Conservation (phyloP, 179 eudicot species). For the Silene coronaria region DNA sequence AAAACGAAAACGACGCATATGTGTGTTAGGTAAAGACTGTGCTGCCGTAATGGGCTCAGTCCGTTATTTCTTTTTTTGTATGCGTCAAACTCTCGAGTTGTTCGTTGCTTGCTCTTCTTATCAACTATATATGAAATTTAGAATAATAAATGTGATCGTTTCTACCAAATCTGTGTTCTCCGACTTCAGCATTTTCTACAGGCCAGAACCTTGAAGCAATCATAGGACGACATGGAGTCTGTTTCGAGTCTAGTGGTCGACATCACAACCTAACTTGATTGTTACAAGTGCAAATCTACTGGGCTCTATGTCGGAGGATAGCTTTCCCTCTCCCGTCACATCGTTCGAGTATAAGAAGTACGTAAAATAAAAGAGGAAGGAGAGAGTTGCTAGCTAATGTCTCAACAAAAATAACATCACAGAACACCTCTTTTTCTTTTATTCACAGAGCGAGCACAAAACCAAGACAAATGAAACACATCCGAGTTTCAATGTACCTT, state of each 20-base stretch:
- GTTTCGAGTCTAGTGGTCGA: not conserved
- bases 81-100: not conserved
- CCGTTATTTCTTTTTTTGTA: not conserved
- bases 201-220: too few relatives aligned
- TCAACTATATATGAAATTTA: not conserved
- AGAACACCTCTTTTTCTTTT: not conserved
- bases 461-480: not conserved
- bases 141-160: too few relatives aligned
- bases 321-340: not conserved
- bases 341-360: not conserved
- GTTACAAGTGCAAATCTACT: not conserved
- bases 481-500: not conserved
- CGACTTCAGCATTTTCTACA: too few relatives aligned
- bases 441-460: not conserved
- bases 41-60: not conserved
- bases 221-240: not conserved
- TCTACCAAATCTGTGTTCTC: too few relatives aligned
- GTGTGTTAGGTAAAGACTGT: not conserved
- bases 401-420: not conserved
- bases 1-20: not conserved
- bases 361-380: too few relatives aligned
- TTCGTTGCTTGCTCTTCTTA: not conserved
- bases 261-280: not conserved
- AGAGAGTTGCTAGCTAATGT: not conserved
- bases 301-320: not conserved